Percentiles rank a stretch among this genome's conserved stretches.
Conservation (phyloP, 2,329 filamentous ascomycete species). For the Colletotrichum nymphaeae region DNA sequence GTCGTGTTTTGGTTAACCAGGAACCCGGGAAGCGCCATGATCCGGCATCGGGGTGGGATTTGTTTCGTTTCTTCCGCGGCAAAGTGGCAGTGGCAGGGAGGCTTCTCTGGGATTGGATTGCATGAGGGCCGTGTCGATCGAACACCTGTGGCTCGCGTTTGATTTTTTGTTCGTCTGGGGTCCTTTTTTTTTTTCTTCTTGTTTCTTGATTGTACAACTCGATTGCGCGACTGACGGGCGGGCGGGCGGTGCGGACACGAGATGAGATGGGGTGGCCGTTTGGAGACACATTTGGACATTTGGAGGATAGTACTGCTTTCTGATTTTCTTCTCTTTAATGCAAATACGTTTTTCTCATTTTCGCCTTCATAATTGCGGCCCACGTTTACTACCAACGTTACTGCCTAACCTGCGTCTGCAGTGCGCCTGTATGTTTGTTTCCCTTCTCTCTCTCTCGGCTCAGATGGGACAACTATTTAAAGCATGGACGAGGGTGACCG, state of each 20-base stretch:
- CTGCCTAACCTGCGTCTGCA: neutral
- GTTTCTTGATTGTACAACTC: neutral
- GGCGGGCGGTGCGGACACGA: neutral
- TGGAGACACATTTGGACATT: neutral
- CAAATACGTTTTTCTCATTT: slow-evolving; percentile 6
- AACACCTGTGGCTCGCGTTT: neutral
- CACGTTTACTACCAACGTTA: neutral
- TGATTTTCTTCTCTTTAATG: neutral
- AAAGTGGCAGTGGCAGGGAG: neutral
- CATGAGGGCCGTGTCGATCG: slow-evolving; percentile 6
- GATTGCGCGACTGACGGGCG: neutral
- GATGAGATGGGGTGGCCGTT: neutral
- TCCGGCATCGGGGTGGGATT: neutral
- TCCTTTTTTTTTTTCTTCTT: neutral
- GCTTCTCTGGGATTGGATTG: neutral
- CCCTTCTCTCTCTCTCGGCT: too few species aligned
- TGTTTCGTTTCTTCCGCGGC: neutral
- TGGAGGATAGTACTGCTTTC: neutral
- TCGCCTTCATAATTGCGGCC: neutral
- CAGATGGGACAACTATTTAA: slow-evolving; percentile 17
- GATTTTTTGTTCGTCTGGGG: neutral
- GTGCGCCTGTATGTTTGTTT: neutral
- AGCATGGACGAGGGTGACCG: neutral
- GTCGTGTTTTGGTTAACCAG: neutral
- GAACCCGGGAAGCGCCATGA: neutral